Evolutionary conservation across 805 yeast species (phyloP), one percentile per base, ranked within the genome.

Genomic region (Pichia cabralensis): DNA sequence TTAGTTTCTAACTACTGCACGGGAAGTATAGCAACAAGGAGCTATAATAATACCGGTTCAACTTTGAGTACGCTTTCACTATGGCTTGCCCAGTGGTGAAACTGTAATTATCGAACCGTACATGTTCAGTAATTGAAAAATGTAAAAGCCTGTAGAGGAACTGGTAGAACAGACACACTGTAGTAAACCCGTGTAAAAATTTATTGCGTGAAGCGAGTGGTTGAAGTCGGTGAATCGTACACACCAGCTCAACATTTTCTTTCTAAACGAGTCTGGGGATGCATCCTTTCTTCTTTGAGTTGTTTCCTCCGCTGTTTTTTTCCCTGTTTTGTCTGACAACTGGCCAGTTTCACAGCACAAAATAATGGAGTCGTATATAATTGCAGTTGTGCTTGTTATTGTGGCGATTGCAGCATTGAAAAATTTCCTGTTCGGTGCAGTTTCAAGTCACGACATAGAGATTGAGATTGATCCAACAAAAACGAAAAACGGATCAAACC

Each of bases 1-100:
- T 29, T 40, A 42, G 14, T 27, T 23, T 33, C 18, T 14, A 28
- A 27, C 56, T 8, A 28, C 56, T n/a, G n/a, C n/a, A n/a, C n/a
- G n/a, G n/a, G n/a, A n/a, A n/a, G n/a, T n/a, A n/a, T n/a, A n/a
- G n/a, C n/a, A n/a, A n/a, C 52, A 69, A 64, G 55, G 70, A 76
- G 76, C 73, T 42, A 71, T 33, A 71, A 33, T 33, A 48, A 67
- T 12, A 22, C 35, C 39, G 42, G 65, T 59, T 64, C 65, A 62
- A 60, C 50, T 69, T 72, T 73, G 79, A 73, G 79, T 73, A 64
- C 79, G 77, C 61, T 60, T 58, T 49, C 62, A 59, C 62, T 58
- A 48, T 38, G 53, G 54, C 40, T 40, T 43, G 40, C 45, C 56
- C 50, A 38, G 49, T 50, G 65, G 57, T 52, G 52, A 41, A 43